Evolutionary conservation across 768 basidiomycete genomes (phyloP), one percentile per base, ranked within the genome.

Genomic region (Pleurotus salmoneostramineus): DNA sequence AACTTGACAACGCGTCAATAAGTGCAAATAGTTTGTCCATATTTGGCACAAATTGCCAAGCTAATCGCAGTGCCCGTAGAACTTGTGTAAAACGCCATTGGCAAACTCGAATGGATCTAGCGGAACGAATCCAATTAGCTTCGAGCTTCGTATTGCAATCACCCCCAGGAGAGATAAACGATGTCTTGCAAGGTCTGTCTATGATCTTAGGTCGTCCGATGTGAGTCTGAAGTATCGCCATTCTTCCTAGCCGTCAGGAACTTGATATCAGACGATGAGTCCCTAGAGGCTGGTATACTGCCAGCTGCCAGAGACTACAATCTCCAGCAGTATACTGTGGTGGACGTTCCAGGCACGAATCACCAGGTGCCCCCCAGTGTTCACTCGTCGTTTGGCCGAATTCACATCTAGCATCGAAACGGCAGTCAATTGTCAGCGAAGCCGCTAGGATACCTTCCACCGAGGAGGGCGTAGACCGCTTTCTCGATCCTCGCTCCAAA

Each of bases 91-190:
- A 27, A 1, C 21, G 21, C 21, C 40, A 42, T 8, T 42, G 40
- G 10, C 3, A 42, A 42, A 10, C n/a, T 10, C 40, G 10, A 42
- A 89, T 91, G 88, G 80, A 83, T 61, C 69, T 77, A 51, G 72
- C 76, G 54, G 85, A 88, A 66, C 84, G 87, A 32, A 84, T 92
- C 47, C 76, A 84, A 65, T 80, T 82, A 6, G 95, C 89, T 21
- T 86, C 90, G 27, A 78, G 78, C 34, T 91, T 97, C 65, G 76
- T 98, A 33, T 79, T 92, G 0, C 95, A 97, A 69, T 87, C 93
- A 1, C 95, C 95, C 27, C 95, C 95, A 0, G 95, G 95, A 46
- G 91, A 98, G 76, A 94, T 98, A 63, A 97, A 96, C 71, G 95
- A 98, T 74, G 95, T 97, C 14, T 77, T 98, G 56, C 92, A 92